phyloP scores from a whole-genome alignment of 192 early-diverging fungal genomes.

The Irineochytrium annulatum region DNA sequence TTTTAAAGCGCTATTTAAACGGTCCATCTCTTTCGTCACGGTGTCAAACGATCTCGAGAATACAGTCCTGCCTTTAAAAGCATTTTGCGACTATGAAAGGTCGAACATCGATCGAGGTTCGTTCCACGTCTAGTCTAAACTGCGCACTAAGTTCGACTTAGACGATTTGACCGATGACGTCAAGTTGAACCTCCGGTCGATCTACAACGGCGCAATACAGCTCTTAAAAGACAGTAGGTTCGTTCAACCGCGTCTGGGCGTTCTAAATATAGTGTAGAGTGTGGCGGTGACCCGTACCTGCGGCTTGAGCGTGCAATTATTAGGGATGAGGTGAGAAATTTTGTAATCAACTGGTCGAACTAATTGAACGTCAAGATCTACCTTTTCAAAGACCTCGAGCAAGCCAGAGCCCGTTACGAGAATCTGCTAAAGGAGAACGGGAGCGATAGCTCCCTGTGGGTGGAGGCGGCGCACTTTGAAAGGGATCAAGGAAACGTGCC shows the following conservation, averaged over 20 bases:
- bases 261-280: slow-evolving; percentile 5
- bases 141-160: too few species aligned
- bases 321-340: slow-evolving; percentile 16
- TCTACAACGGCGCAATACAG: background rate
- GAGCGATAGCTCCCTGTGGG: background rate
- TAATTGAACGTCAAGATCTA: slow-evolving; percentile 5
- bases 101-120: background rate
- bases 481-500: slow-evolving; percentile 17
- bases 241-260: background rate
- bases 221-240: background rate
- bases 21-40: background rate
- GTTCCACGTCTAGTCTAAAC: too few species aligned
- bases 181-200: background rate
- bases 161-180: background rate
- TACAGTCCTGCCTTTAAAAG: slow-evolving; percentile 3
- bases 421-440: slow-evolving; percentile 14
- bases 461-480: slow-evolving; percentile 32
- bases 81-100: background rate
- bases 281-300: slow-evolving; percentile 25
- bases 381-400: slow-evolving; percentile 22
- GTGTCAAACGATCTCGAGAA: background rate
- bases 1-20: background rate
- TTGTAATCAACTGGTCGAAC: background rate
- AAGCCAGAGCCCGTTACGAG: slow-evolving; percentile 22
- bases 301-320: slow-evolving; percentile 26